Base-by-base conservation (phyloP, 73 alveolate species). In the Paramecium octaurelia region DNA sequence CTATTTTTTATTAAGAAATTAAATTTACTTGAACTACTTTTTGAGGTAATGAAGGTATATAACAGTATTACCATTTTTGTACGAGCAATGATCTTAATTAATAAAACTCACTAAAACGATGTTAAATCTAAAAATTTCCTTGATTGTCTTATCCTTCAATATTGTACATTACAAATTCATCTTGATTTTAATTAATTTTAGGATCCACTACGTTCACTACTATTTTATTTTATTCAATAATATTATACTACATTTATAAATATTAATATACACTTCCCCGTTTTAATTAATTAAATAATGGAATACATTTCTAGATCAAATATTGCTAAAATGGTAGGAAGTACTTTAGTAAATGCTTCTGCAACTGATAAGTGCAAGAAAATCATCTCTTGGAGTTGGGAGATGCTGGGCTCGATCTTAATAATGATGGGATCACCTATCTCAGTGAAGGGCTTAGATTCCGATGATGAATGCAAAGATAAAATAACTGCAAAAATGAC, bases 361-460 rank as follows among this genome's bases (percentile, higher is more conserved):
- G 84, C 84, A 64, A 64, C 84, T 12, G 84, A 73, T 8, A 73
- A 20, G 20, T 73, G 59, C 64, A 36, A 73, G 12, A 73, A 73
- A 38, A 20, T 73, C 46, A 43, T 73, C 29, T 36, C 87, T 16
- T 80, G 91, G 91, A 80, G 91, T 46, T 80, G 91, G 91, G 91
- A 80, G 29, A 44, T 80, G 91, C 34, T 80, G n/a, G 91, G 91
- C 5, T 31, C 91, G 6, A 31, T 80, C 11, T 9, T 80, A 27
- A 80, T 80, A 10, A 80, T 80, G 91, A 80, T 80, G 70, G 88
- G 60, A 75, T 29, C 58, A 10, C 58, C 88, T 16, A 44, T 44
- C n/a, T 80, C 54, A 44, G 73, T 80, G 20, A 42, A 80, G 48
- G 43, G 57, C 23, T 21, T 31, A 44, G 57, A 42, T 27, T 20